Percentiles rank a stretch among this genome's conserved stretches.
These are phyloP conservation scores for Tuber calosporum DNA, from an alignment of 495 filamentous ascomycete genomes.

Conservation along the genomic window DNA sequence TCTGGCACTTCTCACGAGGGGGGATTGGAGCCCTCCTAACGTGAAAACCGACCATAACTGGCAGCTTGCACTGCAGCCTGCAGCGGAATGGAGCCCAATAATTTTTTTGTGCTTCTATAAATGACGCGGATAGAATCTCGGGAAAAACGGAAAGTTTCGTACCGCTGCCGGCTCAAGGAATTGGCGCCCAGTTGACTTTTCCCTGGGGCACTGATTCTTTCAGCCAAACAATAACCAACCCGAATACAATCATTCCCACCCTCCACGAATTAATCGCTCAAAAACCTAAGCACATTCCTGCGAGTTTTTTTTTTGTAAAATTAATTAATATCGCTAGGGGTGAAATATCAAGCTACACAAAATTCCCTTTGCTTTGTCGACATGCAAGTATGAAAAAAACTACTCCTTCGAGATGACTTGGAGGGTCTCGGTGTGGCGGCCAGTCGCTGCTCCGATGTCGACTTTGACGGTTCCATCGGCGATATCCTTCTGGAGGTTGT, in stretches of 20 bases:
- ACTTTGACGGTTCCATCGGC: constrained; percentile 49
- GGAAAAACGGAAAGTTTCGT: background rate
- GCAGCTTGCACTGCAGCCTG: background rate
- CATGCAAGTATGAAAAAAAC: background rate
- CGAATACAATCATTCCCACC: background rate
- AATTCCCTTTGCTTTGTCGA: background rate
- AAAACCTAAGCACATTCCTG: background rate
- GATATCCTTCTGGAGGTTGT: constrained; percentile 50
- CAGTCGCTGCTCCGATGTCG: constrained; percentile 17
- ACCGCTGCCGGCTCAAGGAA: background rate
- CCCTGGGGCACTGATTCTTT: background rate
- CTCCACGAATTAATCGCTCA: background rate
- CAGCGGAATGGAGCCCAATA: background rate
- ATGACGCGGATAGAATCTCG: background rate
- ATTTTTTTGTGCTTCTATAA: background rate
- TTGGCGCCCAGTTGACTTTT: background rate
- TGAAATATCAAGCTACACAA: background rate
- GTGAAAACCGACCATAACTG: background rate
- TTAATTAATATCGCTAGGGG: constrained; percentile 1
- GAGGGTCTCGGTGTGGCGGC: constrained; percentile 8
- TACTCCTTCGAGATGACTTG: background rate
- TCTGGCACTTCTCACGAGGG: background rate
- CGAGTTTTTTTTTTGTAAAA: background rate
- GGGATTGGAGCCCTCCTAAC: background rate
- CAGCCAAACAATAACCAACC: background rate